Evolutionary conservation across 257 asterid species (phyloP).

Genomic region (Paulownia fortunei): DNA sequence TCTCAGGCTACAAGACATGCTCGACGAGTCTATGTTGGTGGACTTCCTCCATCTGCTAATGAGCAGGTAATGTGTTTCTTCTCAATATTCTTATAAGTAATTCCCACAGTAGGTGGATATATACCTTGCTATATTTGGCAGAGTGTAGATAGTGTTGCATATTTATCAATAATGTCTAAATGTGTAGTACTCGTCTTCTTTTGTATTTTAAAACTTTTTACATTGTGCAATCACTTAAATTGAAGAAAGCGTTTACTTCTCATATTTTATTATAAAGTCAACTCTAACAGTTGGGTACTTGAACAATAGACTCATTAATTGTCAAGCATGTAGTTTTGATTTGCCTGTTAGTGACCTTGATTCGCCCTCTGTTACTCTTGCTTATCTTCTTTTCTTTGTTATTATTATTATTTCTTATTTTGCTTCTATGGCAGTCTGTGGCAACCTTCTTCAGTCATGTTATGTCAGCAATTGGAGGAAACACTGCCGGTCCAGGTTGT

Average conservation of each 20-base stretch:
- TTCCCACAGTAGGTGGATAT: neutral
- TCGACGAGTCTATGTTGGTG: slow-evolving; percentile 88
- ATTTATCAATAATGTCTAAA: neutral
- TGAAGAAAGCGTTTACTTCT: neutral
- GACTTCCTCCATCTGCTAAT: slow-evolving; percentile 85
- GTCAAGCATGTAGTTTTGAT: neutral
- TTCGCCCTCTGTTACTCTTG: neutral
- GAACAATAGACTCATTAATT: neutral
- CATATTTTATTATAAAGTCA: neutral
- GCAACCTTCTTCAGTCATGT: slow-evolving; percentile 88
- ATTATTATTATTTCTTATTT: neutral
- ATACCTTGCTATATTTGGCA: neutral
- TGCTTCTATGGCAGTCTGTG: slow-evolving; percentile 58
- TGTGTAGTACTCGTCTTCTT: neutral
- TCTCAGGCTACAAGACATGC: slow-evolving; percentile 90
- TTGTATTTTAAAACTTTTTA: neutral
- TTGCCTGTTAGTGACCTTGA: neutral
- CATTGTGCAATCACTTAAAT: neutral
- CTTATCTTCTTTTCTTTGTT: neutral
- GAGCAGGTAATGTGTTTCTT: slow-evolving; percentile 60
- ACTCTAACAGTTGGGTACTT: neutral
- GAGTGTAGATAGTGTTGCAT: neutral
- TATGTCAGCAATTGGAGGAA: slow-evolving; percentile 90
- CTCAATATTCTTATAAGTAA: neutral
- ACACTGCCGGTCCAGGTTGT: slow-evolving; percentile 94